Conservation (phyloP, 169 alveolate genomes). For the Amoebophrya sp. region DNA sequence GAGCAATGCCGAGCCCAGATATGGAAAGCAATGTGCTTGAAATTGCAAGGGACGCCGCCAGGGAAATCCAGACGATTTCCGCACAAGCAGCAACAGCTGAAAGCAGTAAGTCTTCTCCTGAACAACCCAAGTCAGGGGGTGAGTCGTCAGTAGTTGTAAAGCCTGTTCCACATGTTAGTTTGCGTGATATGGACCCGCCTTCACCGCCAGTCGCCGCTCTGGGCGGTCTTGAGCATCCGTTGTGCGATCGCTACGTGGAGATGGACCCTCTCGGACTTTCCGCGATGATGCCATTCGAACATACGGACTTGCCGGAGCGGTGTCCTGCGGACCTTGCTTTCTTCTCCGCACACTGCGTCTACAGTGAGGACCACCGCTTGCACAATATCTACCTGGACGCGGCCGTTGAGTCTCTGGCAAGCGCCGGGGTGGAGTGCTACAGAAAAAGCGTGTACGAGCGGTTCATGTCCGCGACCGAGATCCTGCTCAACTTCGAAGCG, state of each 20-base stretch:
- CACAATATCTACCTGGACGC: neutral
- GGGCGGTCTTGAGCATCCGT: no score
- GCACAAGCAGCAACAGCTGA: no score
- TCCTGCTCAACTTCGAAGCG: neutral
- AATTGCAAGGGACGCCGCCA: no score
- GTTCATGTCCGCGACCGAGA: neutral
- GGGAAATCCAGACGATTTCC: no score
- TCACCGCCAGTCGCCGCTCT: no score
- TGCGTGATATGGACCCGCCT: no score
- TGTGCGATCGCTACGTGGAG: constrained; percentile 12
- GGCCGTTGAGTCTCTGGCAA: neutral
- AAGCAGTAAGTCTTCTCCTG: no score
- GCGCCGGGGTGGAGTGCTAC: constrained; percentile 19
- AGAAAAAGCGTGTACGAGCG: neutral
- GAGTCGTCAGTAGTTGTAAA: no score
- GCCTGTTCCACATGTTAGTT: no score
- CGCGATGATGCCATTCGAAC: neutral
- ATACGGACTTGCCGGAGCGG: neutral
- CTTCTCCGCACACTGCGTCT: neutral
- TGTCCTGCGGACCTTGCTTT: neutral
- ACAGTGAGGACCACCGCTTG: constrained; percentile 6
- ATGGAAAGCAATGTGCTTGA: no score
- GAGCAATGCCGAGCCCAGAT: no score
- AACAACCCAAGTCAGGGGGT: no score
- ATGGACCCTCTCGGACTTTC: neutral